Conservation (phyloP, 2,329 filamentous ascomycete species). For the Exutisphaerella laricina region DNA sequence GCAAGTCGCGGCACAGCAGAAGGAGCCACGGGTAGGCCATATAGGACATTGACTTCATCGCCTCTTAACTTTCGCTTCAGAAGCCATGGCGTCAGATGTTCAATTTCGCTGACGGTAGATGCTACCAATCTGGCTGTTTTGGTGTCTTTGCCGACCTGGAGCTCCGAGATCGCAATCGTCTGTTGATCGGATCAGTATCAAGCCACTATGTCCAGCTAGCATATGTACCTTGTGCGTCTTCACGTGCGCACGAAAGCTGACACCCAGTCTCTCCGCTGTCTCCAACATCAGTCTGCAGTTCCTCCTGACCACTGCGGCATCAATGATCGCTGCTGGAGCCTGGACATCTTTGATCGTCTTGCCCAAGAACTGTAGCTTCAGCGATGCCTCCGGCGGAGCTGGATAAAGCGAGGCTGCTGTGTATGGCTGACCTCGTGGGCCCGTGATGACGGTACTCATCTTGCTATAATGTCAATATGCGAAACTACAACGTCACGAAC, state of each 20-base stretch:
- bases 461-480: no score
- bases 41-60: conserved; percentile 60
- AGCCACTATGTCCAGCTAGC: background rate
- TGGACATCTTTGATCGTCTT: conserved; percentile 55
- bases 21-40: conserved; percentile 63
- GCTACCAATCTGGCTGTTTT: conserved; percentile 58
- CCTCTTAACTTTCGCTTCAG: conserved; percentile 51
- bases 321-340: conserved; percentile 63
- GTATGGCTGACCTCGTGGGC: conserved; percentile 1
- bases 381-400: conserved; percentile 27
- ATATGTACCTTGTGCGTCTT: conserved; percentile 73
- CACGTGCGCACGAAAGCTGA: conserved; percentile 70
- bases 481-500: no score
- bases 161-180: conserved; percentile 60
- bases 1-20: conserved; percentile 58
- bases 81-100: conserved; percentile 58
- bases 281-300: conserved; percentile 70
- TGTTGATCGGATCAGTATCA: conserved; percentile 28
- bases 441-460: conserved; percentile 4
- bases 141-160: conserved; percentile 61
- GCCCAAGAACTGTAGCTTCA: conserved; percentile 49
- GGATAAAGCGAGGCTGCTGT: conserved; percentile 29
- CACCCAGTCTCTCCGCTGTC: conserved; percentile 52
- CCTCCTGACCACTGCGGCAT: conserved; percentile 57
- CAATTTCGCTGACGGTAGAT: conserved; percentile 69